These are phyloP conservation scores for Hygrocybe punicea DNA, from an alignment of 768 basidiomycete genomes.

Conservation along the genomic window DNA sequence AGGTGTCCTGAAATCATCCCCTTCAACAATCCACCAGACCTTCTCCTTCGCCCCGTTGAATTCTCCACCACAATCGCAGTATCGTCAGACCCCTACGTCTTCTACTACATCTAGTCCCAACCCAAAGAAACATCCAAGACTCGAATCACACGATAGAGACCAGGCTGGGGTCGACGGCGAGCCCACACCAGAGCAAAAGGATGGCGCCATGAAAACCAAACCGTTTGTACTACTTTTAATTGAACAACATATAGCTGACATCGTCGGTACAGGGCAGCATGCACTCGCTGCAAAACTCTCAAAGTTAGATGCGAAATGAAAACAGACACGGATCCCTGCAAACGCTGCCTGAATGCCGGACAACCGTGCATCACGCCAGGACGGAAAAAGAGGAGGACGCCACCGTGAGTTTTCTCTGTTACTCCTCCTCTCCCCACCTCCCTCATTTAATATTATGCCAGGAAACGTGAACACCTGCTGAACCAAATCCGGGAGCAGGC, in stretches of 20 bases:
- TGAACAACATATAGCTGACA: background rate
- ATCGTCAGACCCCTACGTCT: no score
- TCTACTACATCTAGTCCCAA: no score
- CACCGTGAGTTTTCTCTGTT: constrained; percentile 53
- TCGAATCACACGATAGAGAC: background rate
- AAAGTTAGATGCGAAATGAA: constrained; percentile 74
- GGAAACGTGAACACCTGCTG: constrained; percentile 78
- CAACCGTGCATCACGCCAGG: constrained; percentile 80
- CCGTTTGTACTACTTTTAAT: constrained; percentile 7
- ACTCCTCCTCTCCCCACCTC: background rate
- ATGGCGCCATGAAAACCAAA: constrained; percentile 12
- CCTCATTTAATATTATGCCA: constrained; percentile 24
- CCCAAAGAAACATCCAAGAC: background rate
- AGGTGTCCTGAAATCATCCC: no score
- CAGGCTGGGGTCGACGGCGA: background rate
- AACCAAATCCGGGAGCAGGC: constrained; percentile 74
- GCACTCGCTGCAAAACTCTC: constrained; percentile 63
- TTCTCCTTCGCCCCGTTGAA: no score
- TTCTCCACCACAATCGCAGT: no score
- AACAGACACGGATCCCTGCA: constrained; percentile 69
- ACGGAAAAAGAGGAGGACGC: constrained; percentile 73
- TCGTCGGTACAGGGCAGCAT: constrained; percentile 38
- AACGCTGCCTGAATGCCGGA: constrained; percentile 64
- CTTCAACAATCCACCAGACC: no score
- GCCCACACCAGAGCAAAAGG: constrained; percentile 27